Conservation (phyloP, 2,329 filamentous ascomycete genomes). For the Talaromyces sp. region DNA sequence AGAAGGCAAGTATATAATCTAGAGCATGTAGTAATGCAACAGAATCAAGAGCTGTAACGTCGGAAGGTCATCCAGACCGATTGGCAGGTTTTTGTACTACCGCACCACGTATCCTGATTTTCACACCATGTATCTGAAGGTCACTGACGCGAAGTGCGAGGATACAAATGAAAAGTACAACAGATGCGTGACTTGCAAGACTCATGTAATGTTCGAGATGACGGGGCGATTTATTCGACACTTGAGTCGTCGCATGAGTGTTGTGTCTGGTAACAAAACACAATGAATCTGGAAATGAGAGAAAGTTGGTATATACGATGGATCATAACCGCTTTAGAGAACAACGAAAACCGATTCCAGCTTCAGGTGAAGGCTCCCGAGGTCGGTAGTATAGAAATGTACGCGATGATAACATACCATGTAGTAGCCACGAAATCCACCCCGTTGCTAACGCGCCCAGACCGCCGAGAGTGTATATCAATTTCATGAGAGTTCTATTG, state of each 20-base stretch:
- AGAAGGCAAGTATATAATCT: too few species aligned
- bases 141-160: background rate
- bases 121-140: background rate
- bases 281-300: background rate
- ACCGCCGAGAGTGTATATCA: background rate
- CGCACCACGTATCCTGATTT: background rate
- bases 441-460: background rate
- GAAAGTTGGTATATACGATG: background rate
- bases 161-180: background rate
- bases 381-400: background rate
- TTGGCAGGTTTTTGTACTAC: background rate
- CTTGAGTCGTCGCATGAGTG: background rate
- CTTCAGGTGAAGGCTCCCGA: background rate
- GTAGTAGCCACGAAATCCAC: background rate
- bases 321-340: background rate
- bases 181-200: background rate
- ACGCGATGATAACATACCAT: background rate
- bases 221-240: background rate
- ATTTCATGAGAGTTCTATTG: background rate
- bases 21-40: too few species aligned
- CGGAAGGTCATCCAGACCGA: background rate
- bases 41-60: too few species aligned
- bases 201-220: background rate
- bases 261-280: background rate
- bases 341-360: background rate